Evolutionary conservation across 257 asterid genomes (phyloP).

Genomic region (Solanum tarapatanum): DNA sequence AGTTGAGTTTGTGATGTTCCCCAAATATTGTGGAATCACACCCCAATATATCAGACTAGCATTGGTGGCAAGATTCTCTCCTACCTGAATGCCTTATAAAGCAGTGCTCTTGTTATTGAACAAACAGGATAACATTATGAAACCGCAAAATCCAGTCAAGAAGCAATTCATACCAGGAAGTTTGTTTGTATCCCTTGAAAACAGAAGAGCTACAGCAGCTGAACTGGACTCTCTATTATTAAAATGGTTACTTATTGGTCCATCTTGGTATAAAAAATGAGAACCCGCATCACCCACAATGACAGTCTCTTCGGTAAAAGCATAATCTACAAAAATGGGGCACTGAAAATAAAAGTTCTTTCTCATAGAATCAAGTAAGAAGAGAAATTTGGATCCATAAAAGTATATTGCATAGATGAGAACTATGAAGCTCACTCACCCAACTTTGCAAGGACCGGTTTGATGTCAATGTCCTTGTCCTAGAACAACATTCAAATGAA

Average conservation of each 20-base stretch:
- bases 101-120: not conserved
- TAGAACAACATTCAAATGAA: conserved; percentile 32
- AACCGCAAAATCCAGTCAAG: not conserved
- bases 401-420: not conserved
- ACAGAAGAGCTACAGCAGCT: conserved; percentile 52
- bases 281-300: conserved; percentile 63
- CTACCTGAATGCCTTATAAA: not conserved
- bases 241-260: conserved; percentile 1
- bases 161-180: conserved; percentile 39
- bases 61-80: not conserved
- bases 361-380: not conserved
- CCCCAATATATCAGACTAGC: not conserved
- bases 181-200: conserved; percentile 43
- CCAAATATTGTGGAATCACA: not conserved
- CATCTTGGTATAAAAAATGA: conserved; percentile 30
- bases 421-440: conserved; percentile 41
- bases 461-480: conserved; percentile 51
- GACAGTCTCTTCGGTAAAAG: conserved; percentile 45
- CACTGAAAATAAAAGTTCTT: not conserved
- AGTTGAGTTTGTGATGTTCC: not conserved
- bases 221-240: not conserved
- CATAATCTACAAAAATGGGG: conserved; percentile 33
- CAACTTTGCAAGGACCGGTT: conserved; percentile 51
- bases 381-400: not conserved
- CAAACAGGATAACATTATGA: not conserved